Percentiles rank a stretch among this genome's conserved stretches.
phyloP scores from a whole-genome alignment of 306 rosid species.

The Sicyos edulis region DNA sequence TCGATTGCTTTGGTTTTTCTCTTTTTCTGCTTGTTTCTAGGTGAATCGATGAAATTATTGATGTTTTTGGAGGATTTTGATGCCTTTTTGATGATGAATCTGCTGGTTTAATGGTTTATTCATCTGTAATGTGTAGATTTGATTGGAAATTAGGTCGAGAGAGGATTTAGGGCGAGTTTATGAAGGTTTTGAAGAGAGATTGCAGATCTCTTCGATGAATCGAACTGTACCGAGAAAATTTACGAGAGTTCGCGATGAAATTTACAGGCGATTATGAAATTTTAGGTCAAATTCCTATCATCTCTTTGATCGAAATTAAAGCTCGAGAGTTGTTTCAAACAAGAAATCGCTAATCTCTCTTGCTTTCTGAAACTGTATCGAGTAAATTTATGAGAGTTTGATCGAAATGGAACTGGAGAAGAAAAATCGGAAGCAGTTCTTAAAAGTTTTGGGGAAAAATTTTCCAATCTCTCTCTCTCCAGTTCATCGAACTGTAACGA shows the following conservation, averaged over 20 bases:
- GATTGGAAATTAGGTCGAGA: not conserved
- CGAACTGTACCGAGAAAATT: not conserved
- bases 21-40: conserved; percentile 23
- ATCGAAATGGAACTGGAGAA: not conserved
- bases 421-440: not conserved
- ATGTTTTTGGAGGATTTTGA: not conserved
- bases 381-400: not conserved
- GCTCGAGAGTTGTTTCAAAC: not conserved
- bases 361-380: not conserved
- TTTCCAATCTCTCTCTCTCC: not conserved
- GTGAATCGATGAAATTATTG: not conserved
- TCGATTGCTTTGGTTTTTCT: not conserved
- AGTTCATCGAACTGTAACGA: not conserved
- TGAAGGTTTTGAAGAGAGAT: not conserved
- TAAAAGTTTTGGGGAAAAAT: not conserved
- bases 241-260: not conserved
- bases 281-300: no score
- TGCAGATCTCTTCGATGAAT: not conserved
- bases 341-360: not conserved
- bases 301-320: no score
- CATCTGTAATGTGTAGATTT: not conserved
- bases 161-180: not conserved
- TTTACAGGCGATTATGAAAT: no score
- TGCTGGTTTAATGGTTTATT: not conserved
- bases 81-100: not conserved